Conservation (phyloP, 78 protist species). For the Speleostelium caveatum region DNA sequence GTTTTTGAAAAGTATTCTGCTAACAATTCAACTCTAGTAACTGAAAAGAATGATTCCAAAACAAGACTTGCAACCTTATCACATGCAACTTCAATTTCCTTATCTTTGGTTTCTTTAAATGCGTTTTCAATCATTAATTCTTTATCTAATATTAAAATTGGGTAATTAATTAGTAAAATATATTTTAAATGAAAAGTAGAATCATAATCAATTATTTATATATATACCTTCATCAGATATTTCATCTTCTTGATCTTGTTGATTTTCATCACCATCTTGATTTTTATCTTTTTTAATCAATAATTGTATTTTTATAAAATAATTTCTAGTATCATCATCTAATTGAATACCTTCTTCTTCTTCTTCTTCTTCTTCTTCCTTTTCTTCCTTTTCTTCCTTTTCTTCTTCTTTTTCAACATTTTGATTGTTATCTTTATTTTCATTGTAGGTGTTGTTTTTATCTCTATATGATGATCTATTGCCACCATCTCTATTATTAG, state of each 20-base stretch:
- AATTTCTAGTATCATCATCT: slow-evolving; percentile 32
- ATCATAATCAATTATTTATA: background rate
- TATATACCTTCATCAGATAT: slow-evolving; percentile 13
- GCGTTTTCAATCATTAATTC: slow-evolving; percentile 55
- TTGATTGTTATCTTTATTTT: background rate
- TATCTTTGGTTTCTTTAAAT: slow-evolving; percentile 33
- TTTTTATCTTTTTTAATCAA: slow-evolving; percentile 15
- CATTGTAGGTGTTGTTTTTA: background rate
- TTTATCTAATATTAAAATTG: slow-evolving; percentile 9
- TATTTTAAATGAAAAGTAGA: background rate
- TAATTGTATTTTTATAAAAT: slow-evolving; percentile 25
- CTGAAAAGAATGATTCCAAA: slow-evolving; percentile 8
- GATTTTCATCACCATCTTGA: too few species aligned
- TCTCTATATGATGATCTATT: background rate
- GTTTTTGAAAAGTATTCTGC: slow-evolving; percentile 6
- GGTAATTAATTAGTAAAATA: background rate
- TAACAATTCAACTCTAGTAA: background rate
- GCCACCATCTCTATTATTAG: background rate
- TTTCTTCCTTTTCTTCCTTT: background rate
- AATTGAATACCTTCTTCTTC: background rate
- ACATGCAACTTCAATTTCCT: slow-evolving; percentile 27
- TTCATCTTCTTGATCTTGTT: background rate
- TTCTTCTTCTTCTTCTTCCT: slow-evolving; percentile 4
- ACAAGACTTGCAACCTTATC: slow-evolving; percentile 33
- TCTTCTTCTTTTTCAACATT: background rate